Evolutionary conservation across 495 filamentous ascomycete species (phyloP).

Genomic region (Penicillium cosmopolitanum): DNA sequence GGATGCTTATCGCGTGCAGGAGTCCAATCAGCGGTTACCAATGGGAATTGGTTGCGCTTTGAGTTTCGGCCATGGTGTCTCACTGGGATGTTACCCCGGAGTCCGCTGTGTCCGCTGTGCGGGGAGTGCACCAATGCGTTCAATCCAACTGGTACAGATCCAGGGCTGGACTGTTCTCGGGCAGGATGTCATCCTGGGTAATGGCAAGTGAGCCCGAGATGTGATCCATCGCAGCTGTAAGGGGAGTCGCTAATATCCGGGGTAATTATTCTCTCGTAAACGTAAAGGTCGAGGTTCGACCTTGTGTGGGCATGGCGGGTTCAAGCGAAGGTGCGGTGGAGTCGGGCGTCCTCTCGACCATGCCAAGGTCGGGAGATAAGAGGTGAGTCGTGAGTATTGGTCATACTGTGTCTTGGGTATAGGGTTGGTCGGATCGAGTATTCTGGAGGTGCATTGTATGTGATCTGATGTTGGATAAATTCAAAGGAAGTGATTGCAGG

Average conservation of each 20-base stretch:
- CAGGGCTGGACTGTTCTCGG: background rate
- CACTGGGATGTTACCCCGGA: constrained; percentile 19
- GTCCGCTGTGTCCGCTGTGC: constrained; percentile 20
- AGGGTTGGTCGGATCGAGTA: background rate
- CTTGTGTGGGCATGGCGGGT: background rate
- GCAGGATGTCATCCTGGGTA: background rate
- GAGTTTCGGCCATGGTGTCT: constrained; percentile 17
- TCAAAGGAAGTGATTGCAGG: no score
- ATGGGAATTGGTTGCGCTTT: constrained; percentile 2
- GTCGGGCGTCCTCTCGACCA: constrained; percentile 13
- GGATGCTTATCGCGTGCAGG: background rate
- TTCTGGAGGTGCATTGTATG: no score
- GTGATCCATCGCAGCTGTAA: background rate
- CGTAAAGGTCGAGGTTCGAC: no score
- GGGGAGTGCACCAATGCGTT: background rate
- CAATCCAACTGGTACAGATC: background rate
- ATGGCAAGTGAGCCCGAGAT: constrained; percentile 3
- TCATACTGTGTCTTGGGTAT: constrained; percentile 11
- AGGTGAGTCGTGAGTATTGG: constrained; percentile 27
- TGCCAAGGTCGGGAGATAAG: constrained; percentile 31
- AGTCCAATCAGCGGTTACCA: constrained; percentile 3
- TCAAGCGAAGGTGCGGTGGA: constrained; percentile 23
- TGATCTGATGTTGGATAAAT: background rate
- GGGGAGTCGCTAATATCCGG: constrained; percentile 21
- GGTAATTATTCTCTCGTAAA: constrained; percentile 40